Percentiles rank a stretch among this genome's conserved stretches.
These are phyloP conservation scores for Sanghuangporus baumii DNA, from an alignment of 1,284 basidiomycete genomes.

Conservation along the genomic window DNA sequence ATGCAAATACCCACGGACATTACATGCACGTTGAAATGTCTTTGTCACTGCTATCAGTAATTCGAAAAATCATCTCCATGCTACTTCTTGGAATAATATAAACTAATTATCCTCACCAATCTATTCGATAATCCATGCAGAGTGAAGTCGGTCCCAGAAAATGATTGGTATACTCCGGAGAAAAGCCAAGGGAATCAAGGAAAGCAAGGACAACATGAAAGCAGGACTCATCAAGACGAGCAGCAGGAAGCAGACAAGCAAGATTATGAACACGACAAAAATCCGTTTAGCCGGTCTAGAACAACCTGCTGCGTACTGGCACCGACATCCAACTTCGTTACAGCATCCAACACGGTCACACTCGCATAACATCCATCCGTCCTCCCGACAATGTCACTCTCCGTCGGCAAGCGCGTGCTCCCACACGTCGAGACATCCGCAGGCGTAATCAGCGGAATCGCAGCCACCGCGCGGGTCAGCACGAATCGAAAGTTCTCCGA, in stretches of 20 bases:
- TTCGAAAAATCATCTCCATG: background rate
- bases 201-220: background rate
- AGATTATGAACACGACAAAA: constrained; percentile 26
- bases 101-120: background rate
- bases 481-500: constrained; percentile 38
- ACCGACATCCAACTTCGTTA: constrained; percentile 38
- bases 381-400: constrained; percentile 30
- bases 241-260: background rate
- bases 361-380: constrained; percentile 37
- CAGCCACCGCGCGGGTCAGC: constrained; percentile 3
- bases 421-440: constrained; percentile 35
- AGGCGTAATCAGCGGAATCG: constrained; percentile 19
- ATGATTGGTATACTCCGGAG: no score
- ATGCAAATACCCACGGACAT: background rate
- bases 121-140: background rate
- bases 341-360: constrained; percentile 42
- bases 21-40: background rate
- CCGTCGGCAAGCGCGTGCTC: constrained; percentile 34
- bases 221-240: background rate
- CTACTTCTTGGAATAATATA: background rate
- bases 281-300: constrained; percentile 29
- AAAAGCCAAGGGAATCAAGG: background rate
- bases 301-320: constrained; percentile 36
- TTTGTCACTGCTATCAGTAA: background rate
- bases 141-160: background rate